Percentiles rank a stretch among this genome's conserved stretches.
Conservation (phyloP, 1,284 basidiomycete genomes). For the Tilletiaria anomala region DNA sequence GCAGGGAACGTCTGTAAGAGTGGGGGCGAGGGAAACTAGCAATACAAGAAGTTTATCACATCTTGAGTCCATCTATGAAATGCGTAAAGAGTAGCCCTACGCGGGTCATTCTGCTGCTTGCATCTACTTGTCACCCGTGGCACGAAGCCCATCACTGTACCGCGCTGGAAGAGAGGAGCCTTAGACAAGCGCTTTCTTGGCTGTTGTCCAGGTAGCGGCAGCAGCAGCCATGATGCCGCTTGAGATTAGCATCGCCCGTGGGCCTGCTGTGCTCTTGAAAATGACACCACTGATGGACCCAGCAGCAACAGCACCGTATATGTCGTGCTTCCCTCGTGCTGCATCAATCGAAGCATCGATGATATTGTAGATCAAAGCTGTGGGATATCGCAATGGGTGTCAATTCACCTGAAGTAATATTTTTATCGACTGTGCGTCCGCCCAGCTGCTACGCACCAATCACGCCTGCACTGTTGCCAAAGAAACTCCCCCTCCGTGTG, state of each 20-base stretch:
- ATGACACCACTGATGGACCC: constrained; percentile 79
- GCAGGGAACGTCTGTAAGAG: no score
- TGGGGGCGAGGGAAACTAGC: no score
- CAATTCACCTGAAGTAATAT: background rate
- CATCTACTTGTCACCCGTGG: no score
- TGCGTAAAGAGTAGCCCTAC: no score
- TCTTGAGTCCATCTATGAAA: no score
- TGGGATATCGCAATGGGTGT: background rate
- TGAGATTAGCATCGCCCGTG: constrained; percentile 72
- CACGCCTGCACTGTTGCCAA: constrained; percentile 96
- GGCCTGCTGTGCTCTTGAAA: constrained; percentile 78
- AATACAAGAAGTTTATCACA: no score
- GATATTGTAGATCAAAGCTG: constrained; percentile 89
- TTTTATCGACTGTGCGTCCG: background rate
- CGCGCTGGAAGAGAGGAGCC: no score
- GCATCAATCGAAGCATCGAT: constrained; percentile 86
- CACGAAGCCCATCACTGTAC: no score
- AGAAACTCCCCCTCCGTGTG: constrained; percentile 87
- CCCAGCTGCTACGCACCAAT: constrained; percentile 52
- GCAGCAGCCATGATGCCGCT: constrained; percentile 72
- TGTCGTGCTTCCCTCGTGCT: constrained; percentile 79
- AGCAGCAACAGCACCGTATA: constrained; percentile 74
- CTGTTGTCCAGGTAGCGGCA: constrained; percentile 79
- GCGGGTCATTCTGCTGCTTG: no score
- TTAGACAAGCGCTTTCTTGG: constrained; percentile 54